Evolutionary conservation across 148 eudicot genomes (phyloP), one percentile per base, ranked within the genome.

Genomic region (Rhododendron simsii): DNA sequence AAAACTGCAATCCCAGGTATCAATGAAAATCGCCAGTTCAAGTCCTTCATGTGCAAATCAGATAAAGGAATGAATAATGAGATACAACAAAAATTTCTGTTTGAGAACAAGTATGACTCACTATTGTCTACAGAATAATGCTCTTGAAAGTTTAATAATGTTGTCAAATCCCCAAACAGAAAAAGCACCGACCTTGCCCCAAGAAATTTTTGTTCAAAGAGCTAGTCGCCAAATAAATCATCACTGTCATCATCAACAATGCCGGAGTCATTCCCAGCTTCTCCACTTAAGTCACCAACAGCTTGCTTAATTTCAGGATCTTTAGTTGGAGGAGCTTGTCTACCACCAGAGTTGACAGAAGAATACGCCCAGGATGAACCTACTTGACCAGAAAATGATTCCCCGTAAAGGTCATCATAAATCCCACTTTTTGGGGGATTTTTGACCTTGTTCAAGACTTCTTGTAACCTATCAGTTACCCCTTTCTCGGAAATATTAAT

Each of bases 381-480:
- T 74, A 93, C 93, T 89, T 94, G 94, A 28, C 85, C 92, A 80
- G 97, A 86, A 85, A 93, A 87, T 53, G 96, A 91, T 44, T 92
- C 98, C 79, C 99, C 99, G 76, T 93, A 96, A 67, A 96, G 93
- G 81, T 94, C 99, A 86, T 92, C 98, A 86, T 93, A 95, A n/a
- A 96, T 90, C 83, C 95, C 98, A 88, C 88, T 85, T 87, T 90
- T 95, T 35, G 91, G 83, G 76, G 91, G 87, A 83, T 83, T 88
- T 89, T 95, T 96, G 1, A 94, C 98, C 92, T 95, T 96, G 91
- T 95, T 92, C 88, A 96, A 84, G 11, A 93, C 94, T 89, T 93
- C 88, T 86, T 92, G 92, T 86, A 96, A 91, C 86, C 94, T 96
- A 83, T 93, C 93, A 1, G 99, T 96, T 65, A 96, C 98, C 20